Evolutionary conservation across 352 stramenopile species (phyloP), one percentile per base, ranked within the genome.

Genomic region (Phytopythium chamaehyphon): DNA sequence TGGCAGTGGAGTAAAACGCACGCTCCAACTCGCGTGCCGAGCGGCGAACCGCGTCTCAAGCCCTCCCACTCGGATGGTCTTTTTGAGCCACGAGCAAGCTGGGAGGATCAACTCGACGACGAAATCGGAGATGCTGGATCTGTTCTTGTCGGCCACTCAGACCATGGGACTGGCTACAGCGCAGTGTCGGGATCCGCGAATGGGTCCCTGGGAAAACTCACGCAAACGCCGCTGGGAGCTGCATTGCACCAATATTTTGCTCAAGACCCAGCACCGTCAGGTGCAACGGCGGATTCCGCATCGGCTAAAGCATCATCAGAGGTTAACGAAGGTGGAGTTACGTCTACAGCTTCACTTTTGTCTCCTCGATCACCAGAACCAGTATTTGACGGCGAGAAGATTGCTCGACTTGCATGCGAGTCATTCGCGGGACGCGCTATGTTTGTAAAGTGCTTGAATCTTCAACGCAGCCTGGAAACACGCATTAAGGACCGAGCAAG

Each of bases 391-490:
- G 39, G 36, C 31, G 51, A 56, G 36, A 44, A 44, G 28, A 47
- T 72, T 18, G 62, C 72, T 11, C 54, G 40, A 19, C 54, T 63
- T 3, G 69, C 64, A 15, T 70, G 63, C 37, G 72, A 63, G 49
- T 70, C 57, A 35, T 52, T 37, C 60, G 69, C 66, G 21, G 81
- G 81, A 0, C 83, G 83, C 16, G 77, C 74, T 12, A 37, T 86
- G 57, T 92, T 94, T 57, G 83, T 94, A 10, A 84, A 84, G 47
- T 90, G 79, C 31, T 56, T 94, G 16, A 94, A 92, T 47, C 77
- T 74, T 2, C 83, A 94, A 55, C 81, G 83, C 22, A 91, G 83
- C 48, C 36, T 92, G 14, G 83, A 90, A 51, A 94, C 83, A 15
- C 76, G 83, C 19, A 60, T 94, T 24, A 78, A 77, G 42, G 70